Percentiles rank a stretch among this genome's conserved stretches.
These are phyloP conservation scores for Pyricularia pennisetigena DNA, from an alignment of 2,329 filamentous ascomycete genomes.

Conservation along the genomic window DNA sequence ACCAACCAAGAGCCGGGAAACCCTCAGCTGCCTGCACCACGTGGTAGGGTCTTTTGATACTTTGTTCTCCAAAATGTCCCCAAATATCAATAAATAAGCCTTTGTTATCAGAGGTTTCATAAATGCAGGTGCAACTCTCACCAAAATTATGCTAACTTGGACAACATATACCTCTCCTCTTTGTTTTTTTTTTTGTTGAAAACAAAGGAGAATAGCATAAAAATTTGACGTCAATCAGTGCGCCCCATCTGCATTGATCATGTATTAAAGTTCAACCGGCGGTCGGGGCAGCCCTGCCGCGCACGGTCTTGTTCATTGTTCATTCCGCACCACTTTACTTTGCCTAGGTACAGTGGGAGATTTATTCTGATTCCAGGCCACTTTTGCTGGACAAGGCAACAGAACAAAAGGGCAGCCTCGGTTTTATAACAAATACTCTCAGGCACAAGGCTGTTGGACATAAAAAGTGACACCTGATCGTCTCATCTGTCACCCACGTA, in stretches of 20 bases:
- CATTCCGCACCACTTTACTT: not conserved
- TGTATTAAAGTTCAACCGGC: not conserved
- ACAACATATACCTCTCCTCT: no score
- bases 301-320: not conserved
- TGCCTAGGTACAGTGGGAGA: not conserved
- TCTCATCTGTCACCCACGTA: not conserved
- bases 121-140: not conserved
- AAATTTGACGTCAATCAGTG: not conserved
- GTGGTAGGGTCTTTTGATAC: not conserved
- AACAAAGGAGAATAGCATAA: not conserved
- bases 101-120: not conserved
- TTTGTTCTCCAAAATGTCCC: not conserved
- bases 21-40: not conserved
- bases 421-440: not conserved
- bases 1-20: not conserved
- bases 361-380: not conserved
- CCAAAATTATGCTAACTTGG: not conserved
- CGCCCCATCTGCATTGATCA: not conserved
- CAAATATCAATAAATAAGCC: not conserved
- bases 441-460: not conserved
- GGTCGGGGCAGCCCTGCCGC: not conserved
- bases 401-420: no score
- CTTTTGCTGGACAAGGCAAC: no score
- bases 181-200: no score
- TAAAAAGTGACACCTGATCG: not conserved